Conservation (phyloP, 345 rosid genomes). For the Microthlaspi erraticum region DNA sequence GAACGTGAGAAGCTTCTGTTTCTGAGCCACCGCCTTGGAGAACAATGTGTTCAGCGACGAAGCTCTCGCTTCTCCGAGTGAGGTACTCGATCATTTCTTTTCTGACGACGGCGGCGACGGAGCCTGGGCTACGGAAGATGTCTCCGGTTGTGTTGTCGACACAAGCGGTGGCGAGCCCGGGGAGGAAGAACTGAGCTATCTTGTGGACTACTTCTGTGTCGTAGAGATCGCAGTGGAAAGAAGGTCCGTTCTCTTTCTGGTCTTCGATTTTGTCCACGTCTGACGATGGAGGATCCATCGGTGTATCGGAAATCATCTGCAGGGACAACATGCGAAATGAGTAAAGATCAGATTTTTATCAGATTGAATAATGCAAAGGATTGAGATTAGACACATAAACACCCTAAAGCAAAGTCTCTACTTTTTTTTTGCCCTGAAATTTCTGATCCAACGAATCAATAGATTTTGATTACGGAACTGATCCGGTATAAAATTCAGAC, state of each 20-base stretch:
- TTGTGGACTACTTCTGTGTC: constrained; percentile 70
- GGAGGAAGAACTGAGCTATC: constrained; percentile 65
- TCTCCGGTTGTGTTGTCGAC: constrained; percentile 89
- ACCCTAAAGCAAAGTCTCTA: constrained; percentile 8
- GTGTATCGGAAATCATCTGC: constrained; percentile 7
- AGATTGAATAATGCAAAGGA: not conserved
- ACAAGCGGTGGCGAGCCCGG: constrained; percentile 81
- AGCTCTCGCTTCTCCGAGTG: constrained; percentile 71
- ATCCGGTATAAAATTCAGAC: not conserved
- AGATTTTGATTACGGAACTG: not conserved
- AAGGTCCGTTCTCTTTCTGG: constrained; percentile 57
- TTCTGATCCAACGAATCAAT: not conserved
- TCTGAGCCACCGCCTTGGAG: constrained; percentile 56
- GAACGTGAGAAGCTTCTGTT: constrained; percentile 64
- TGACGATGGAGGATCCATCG: constrained; percentile 55
- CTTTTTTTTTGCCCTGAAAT: not conserved
- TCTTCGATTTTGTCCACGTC: constrained; percentile 63
- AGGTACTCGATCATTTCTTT: constrained; percentile 74
- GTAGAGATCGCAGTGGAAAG: constrained; percentile 65
- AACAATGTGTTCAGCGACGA: constrained; percentile 74
- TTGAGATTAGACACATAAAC: not conserved
- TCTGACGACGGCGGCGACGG: constrained; percentile 77
- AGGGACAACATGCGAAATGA: constrained; percentile 2
- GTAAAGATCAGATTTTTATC: constrained; percentile 13
- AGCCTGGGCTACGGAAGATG: constrained; percentile 69